Base-by-base conservation (phyloP, 352 stramenopile genomes). In the Globisporangium recalcitrans region DNA sequence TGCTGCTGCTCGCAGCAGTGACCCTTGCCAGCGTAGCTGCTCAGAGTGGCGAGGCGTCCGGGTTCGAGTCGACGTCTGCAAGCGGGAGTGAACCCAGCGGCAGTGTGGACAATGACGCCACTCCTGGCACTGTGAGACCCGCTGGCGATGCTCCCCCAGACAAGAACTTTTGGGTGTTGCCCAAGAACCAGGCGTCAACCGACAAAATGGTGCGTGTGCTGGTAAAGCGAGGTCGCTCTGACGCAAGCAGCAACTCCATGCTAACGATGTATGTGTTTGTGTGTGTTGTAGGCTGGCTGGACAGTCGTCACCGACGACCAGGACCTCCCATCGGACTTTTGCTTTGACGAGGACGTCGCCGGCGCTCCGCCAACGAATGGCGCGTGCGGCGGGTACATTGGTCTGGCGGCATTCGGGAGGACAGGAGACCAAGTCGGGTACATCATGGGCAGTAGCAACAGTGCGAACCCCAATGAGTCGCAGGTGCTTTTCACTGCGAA, bases 341-440 rank as follows among this genome's bases (percentile, higher is more conserved):
- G 46, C 46, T 52, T 52, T 19, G 46, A 52, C 19, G 46, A 52
- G 24, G 46, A 52, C 46, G 22, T 52, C 11, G 21, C 22, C 4
- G 22, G 46, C 4, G 22, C 46, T 29, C 46, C 22, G 22, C 46
- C 46, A 4, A 19, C 3, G 46, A 52, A 31, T 22, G 21, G 46
- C 22, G 46, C 22, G n/a, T 52, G 46, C 11, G 46, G 46, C 46
- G 46, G 46, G 13, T 52, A 52, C 46, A 52, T 52, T 8, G 46
- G 46, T 22, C 10, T 52, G 22, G 46, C 46, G 10, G 46, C 46
- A 10, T 52, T 46, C 38, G 38, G 4, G 38, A 52, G 11, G n/a
- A 9, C 4, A 52, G 46, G 11, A 21, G 21, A 14, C 7, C 46
- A 52, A 19, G 46, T 52, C 46, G 46, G 46, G 22, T 52, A 52